Evolutionary conservation across 208 protist genomes (phyloP), one percentile per base, ranked within the genome.

Genomic region (Trypanosoma platydactyli): DNA sequence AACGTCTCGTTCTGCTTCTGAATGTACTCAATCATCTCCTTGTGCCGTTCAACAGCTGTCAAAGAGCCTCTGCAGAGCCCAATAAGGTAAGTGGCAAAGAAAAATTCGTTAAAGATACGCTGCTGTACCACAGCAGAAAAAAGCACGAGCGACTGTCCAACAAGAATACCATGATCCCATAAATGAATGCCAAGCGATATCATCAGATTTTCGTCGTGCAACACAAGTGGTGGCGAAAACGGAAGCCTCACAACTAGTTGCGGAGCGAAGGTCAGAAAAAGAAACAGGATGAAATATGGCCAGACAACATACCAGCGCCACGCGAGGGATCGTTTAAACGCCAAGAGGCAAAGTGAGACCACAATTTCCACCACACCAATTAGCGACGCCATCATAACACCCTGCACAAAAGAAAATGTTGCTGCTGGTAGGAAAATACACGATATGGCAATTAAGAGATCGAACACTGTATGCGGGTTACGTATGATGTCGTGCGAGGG

Each of bases 31-130:
- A 71, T 7, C 33, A 78, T 68, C 24, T 56, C 57, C 30, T 55
- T 60, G 13, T 56, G 48, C 11, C 61, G 56, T 11, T 44, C 22
- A 15, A 29, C 38, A 24, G 72, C 64, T 3, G 45, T 38, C 11
- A 60, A 29, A 5, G 59, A 67, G 18, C 38, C 56, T n/a, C n/a
- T 50, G 46, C 52, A 68, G 3, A 68, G 13, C 24, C 53, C 65
- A 40, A 73, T 56, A 9, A 78, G 58, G 30, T 68, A 67, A 15
- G 60, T 25, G 7, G 72, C 66, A 51, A 73, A 78, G 59, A 48
- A 53, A 40, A 78, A 78, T 29, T 78, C 72, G 52, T 62, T 73
- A 54, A 73, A 78, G 18, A 78, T 33, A 15, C 65, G 56, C 20
- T 65, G 25, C 66, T 78, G 57, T 20, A 78, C 22, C 5, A 78